phyloP scores from a whole-genome alignment of 495 filamentous ascomycete species.

The Penicillium argentinense region DNA sequence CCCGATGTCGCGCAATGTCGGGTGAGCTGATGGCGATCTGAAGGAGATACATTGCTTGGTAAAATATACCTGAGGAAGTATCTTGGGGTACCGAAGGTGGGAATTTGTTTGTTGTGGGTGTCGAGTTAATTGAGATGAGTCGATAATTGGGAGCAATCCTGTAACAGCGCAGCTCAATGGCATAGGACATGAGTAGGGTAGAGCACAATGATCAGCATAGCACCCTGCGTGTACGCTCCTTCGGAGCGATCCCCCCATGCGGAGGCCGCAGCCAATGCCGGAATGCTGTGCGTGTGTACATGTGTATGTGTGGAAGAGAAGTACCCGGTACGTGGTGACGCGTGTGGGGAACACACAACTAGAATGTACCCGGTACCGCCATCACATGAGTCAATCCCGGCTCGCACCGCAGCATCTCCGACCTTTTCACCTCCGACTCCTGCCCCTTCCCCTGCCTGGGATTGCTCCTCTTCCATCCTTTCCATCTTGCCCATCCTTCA shows the following conservation, averaged over 20 bases:
- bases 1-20: slow-evolving; percentile 20
- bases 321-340: slow-evolving; percentile 19
- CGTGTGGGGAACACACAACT: slow-evolving; percentile 4
- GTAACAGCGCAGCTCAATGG: background rate
- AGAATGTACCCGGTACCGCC: slow-evolving; percentile 26
- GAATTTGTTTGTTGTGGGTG: too few relatives aligned
- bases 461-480: slow-evolving; percentile 12
- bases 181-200: too few relatives aligned
- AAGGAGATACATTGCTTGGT: too few relatives aligned
- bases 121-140: too few relatives aligned
- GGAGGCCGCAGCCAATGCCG: slow-evolving; percentile 27
- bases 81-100: too few relatives aligned
- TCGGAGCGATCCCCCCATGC: too few relatives aligned
- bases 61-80: background rate
- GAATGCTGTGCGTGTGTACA: too few relatives aligned
- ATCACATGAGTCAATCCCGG: slow-evolving; percentile 42
- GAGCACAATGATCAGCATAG: too few relatives aligned
- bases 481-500: slow-evolving; percentile 13
- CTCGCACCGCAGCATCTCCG: slow-evolving; percentile 30
- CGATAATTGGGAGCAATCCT: too few relatives aligned
- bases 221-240: too few relatives aligned
- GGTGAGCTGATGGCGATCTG: too few relatives aligned
- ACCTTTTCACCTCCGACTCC: slow-evolving; percentile 28
- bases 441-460: slow-evolving; percentile 22
- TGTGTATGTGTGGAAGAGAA: too few relatives aligned